Evolutionary conservation across 345 rosid species (phyloP).

Genomic region (Cardiospermum halicacabum): DNA sequence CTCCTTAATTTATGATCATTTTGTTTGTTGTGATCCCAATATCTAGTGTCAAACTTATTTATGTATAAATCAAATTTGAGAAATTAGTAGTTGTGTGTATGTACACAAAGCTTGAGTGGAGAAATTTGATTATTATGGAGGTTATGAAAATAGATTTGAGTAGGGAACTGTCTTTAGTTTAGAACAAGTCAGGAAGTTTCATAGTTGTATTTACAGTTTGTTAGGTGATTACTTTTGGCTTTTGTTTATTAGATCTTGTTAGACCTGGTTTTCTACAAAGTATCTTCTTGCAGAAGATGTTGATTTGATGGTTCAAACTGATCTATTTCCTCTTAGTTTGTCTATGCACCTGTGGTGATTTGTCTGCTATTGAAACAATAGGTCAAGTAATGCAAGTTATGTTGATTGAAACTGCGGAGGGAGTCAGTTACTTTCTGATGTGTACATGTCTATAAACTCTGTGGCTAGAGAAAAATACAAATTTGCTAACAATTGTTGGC

Average conservation of each 20-base stretch:
- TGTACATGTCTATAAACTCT: no score
- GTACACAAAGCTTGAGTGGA: background rate
- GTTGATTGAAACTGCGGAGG: background rate
- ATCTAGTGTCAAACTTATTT: background rate
- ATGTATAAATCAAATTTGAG: background rate
- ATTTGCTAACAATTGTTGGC: background rate
- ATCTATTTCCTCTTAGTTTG: no score
- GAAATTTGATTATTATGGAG: background rate
- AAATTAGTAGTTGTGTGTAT: background rate
- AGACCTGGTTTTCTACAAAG: background rate
- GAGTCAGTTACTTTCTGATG: no score
- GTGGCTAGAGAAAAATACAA: no score
- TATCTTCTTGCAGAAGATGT: background rate
- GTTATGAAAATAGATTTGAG: background rate
- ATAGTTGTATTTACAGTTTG: background rate
- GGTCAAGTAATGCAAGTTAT: no score
- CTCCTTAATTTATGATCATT: no score
- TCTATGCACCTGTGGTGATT: no score
- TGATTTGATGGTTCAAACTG: background rate
- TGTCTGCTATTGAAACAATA: background rate
- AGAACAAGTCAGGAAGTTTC: background rate
- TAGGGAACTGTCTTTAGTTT: no score
- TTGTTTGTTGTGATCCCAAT: no score
- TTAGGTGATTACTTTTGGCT: background rate
- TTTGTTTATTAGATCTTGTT: background rate